Conservation (phyloP, 768 basidiomycete genomes). For the Sistotremastrum suecicum region DNA sequence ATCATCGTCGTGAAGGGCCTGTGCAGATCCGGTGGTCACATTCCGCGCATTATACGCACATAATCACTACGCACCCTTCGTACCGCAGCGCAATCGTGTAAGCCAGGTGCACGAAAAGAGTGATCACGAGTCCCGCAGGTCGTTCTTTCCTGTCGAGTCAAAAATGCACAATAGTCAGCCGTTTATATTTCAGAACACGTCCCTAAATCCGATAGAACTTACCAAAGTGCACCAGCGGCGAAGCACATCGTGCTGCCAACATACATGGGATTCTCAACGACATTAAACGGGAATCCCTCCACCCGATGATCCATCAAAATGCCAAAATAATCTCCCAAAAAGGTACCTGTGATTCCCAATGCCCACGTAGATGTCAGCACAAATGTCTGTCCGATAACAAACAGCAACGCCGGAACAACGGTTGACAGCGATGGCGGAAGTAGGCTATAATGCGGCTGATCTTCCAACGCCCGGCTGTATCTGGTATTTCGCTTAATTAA, state of each 20-base stretch:
- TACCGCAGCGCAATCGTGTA: constrained; percentile 75
- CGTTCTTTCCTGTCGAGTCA: constrained; percentile 52
- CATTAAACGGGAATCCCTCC: constrained; percentile 95
- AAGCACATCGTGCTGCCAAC: constrained; percentile 90
- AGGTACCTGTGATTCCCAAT: constrained; percentile 87
- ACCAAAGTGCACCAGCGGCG: constrained; percentile 78
- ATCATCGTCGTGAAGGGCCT: constrained; percentile 79
- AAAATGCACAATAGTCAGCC: not conserved
- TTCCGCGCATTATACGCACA: not conserved
- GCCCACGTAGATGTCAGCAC: constrained; percentile 84
- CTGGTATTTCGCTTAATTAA: constrained; percentile 22
- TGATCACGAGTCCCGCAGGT: constrained; percentile 72
- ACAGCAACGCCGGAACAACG: constrained; percentile 43
- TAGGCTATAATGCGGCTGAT: constrained; percentile 58
- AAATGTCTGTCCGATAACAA: constrained; percentile 65
- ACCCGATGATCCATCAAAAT: constrained; percentile 81
- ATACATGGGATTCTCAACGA: constrained; percentile 92
- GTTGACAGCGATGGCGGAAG: constrained; percentile 55
- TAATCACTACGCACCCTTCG: constrained; percentile 58
- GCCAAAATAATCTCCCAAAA: constrained; percentile 71
- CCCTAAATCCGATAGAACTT: constrained; percentile 13
- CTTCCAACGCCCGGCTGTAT: constrained; percentile 57
- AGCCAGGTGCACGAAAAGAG: constrained; percentile 67
- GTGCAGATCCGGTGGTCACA: not conserved
- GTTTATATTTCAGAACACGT: too few relatives aligned